Evolutionary conservation across 1,284 basidiomycete species (phyloP).

Genomic region (Butyriboletus regius): DNA sequence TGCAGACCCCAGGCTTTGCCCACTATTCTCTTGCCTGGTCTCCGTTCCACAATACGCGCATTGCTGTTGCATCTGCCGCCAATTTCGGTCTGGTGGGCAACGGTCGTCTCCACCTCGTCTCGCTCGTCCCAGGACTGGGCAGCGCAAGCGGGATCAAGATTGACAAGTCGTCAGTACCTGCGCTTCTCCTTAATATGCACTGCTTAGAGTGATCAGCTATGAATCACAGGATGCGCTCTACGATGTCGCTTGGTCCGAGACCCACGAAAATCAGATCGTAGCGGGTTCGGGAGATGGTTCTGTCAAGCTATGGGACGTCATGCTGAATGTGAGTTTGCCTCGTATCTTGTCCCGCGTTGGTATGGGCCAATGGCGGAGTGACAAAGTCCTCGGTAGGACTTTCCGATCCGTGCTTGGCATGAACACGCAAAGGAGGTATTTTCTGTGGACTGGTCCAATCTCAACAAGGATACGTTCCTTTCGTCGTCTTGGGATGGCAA

Average conservation of each 20-base stretch:
- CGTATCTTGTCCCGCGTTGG: background rate
- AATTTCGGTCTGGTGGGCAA: constrained; percentile 96
- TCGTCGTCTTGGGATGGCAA: constrained; percentile 90
- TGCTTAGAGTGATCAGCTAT: constrained; percentile 50
- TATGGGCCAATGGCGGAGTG: constrained; percentile 11
- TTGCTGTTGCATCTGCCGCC: constrained; percentile 84
- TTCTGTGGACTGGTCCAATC: constrained; percentile 94
- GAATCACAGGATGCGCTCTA: constrained; percentile 92
- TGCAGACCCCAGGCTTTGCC: constrained; percentile 77
- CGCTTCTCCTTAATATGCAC: constrained; percentile 10
- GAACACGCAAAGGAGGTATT: constrained; percentile 91
- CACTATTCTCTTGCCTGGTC: constrained; percentile 88
- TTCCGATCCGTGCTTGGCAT: constrained; percentile 86
- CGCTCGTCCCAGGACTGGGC: constrained; percentile 44
- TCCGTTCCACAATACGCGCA: constrained; percentile 75
- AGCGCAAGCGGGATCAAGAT: constrained; percentile 43
- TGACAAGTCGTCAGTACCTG: constrained; percentile 58
- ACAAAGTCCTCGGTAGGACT: constrained; percentile 53
- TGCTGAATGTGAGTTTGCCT: constrained; percentile 64
- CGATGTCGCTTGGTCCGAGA: constrained; percentile 87
- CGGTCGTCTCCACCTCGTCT: constrained; percentile 72
- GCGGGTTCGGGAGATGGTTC: constrained; percentile 88
- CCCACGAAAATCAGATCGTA: constrained; percentile 89
- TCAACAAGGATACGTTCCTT: constrained; percentile 83
- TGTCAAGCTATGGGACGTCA: constrained; percentile 85